A percentile compares a stretch with the other conserved stretches of the same genome.
These are phyloP conservation scores for Cudoniella acicularis DNA, from an alignment of 495 filamentous ascomycete species.

Conservation along the genomic window DNA sequence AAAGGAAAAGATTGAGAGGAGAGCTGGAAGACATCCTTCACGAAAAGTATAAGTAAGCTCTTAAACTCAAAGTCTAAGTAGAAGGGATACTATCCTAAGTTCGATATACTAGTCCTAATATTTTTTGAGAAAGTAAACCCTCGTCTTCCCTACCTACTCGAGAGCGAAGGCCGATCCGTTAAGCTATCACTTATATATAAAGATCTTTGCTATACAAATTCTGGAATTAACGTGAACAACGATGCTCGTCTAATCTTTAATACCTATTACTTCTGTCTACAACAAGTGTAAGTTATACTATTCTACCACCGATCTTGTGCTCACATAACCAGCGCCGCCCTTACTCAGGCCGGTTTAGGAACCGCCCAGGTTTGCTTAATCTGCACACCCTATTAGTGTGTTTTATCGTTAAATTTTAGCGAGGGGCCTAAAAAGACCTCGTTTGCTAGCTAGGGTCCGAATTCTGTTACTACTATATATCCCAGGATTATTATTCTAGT, in stretches of 20 bases:
- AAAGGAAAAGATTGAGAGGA: slow-evolving; percentile 22
- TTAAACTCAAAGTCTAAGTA: slow-evolving; percentile 21
- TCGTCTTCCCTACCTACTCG: slow-evolving; percentile 28
- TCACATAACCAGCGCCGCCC: too few relatives aligned
- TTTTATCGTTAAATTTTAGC: too few relatives aligned
- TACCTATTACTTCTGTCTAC: slow-evolving; percentile 42
- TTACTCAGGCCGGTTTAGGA: too few relatives aligned
- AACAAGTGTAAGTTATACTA: slow-evolving; percentile 37
- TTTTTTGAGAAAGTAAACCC: slow-evolving; percentile 28
- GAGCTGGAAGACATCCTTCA: slow-evolving; percentile 28
- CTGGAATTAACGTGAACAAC: slow-evolving; percentile 30
- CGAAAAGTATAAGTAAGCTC: slow-evolving; percentile 14
- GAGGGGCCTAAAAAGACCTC: too few relatives aligned
- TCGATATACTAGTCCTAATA: slow-evolving; percentile 10
- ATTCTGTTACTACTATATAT: too few relatives aligned
- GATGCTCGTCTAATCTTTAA: slow-evolving; percentile 40
- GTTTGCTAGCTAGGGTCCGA: too few relatives aligned
- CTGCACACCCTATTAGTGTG: too few relatives aligned
- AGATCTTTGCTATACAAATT: slow-evolving; percentile 37
- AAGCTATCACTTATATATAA: slow-evolving; percentile 35
- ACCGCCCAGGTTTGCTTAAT: too few relatives aligned
- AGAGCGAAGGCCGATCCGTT: slow-evolving; percentile 25
- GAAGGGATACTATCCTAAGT: slow-evolving; percentile 21
- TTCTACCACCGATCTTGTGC: too few relatives aligned
- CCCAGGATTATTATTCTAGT: too few relatives aligned